These are phyloP conservation scores for Globisporangium heterothallicum DNA, from an alignment of 352 stramenopile genomes.

Conservation along the genomic window DNA sequence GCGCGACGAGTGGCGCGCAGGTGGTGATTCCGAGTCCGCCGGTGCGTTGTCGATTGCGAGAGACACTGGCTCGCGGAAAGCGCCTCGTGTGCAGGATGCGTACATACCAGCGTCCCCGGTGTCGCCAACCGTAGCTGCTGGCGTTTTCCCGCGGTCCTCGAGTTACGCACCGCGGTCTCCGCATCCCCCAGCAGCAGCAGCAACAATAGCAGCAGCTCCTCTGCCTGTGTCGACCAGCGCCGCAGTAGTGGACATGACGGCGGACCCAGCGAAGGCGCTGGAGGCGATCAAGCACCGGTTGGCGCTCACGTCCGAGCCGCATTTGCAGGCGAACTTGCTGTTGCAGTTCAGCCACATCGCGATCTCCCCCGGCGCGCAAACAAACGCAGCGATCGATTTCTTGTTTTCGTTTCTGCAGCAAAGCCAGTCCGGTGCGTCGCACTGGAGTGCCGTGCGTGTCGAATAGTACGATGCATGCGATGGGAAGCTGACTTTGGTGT, in stretches of 20 bases:
- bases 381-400: slow-evolving; percentile 67
- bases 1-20: background rate
- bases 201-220: background rate
- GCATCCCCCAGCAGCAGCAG: background rate
- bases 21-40: background rate
- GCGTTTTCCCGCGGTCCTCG: slow-evolving; percentile 7
- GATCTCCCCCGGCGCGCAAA: slow-evolving; percentile 35
- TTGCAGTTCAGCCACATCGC: slow-evolving; percentile 47
- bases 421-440: slow-evolving; percentile 28
- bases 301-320: slow-evolving; percentile 31
- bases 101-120: slow-evolving; percentile 2
- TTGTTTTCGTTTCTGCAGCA: slow-evolving; percentile 76
- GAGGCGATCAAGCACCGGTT: slow-evolving; percentile 36
- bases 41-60: background rate
- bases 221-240: background rate
- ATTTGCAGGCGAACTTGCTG: slow-evolving; percentile 62
- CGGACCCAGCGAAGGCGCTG: slow-evolving; percentile 25
- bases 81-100: background rate
- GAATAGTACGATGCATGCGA: too few species aligned
- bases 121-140: slow-evolving; percentile 11
- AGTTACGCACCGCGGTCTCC: background rate
- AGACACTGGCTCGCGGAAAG: background rate
- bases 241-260: background rate
- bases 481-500: too few species aligned
- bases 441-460: too few species aligned